These are phyloP conservation scores for Eucommia ulmoides DNA, from an alignment of 257 asterid species.

Conservation along the genomic window DNA sequence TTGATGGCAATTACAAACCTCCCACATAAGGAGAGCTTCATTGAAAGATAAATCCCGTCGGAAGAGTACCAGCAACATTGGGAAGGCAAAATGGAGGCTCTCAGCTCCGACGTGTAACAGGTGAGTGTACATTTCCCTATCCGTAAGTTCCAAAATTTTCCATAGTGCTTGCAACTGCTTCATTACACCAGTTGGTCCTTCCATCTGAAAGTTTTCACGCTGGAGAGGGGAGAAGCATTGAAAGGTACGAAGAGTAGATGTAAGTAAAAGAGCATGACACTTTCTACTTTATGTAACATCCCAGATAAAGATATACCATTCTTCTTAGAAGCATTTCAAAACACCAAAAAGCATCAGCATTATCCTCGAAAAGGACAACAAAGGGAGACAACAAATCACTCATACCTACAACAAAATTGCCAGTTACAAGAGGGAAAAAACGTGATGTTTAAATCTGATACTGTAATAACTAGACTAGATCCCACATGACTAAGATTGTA, in stretches of 20 bases:
- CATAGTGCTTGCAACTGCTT: slow-evolving; percentile 91
- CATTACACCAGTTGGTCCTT: slow-evolving; percentile 97
- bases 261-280: too few relatives aligned
- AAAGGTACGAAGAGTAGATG: too few relatives aligned
- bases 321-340: slow-evolving; percentile 97
- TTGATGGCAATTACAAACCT: too few relatives aligned
- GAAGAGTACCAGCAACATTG: slow-evolving; percentile 96
- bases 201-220: slow-evolving; percentile 93
- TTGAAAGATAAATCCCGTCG: slow-evolving; percentile 89
- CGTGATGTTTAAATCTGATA: slow-evolving; percentile 10
- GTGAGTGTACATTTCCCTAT: slow-evolving; percentile 80
- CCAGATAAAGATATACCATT: slow-evolving; percentile 50
- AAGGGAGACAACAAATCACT: slow-evolving; percentile 95
- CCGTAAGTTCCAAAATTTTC: slow-evolving; percentile 86
- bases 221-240: slow-evolving; percentile 17
- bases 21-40: slow-evolving; percentile 97
- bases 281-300: too few relatives aligned
- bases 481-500: slow-evolving; percentile 5
- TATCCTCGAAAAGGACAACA: slow-evolving; percentile 91
- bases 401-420: slow-evolving; percentile 52
- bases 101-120: slow-evolving; percentile 84
- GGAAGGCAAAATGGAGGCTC: slow-evolving; percentile 97
- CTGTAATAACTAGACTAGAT: slow-evolving; percentile 5
- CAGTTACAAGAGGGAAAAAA: slow-evolving; percentile 6
- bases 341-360: slow-evolving; percentile 99